Evolutionary conservation across 768 basidiomycete species (phyloP), one percentile per base, ranked within the genome.

Genomic region (Leccinum disarticulatum): DNA sequence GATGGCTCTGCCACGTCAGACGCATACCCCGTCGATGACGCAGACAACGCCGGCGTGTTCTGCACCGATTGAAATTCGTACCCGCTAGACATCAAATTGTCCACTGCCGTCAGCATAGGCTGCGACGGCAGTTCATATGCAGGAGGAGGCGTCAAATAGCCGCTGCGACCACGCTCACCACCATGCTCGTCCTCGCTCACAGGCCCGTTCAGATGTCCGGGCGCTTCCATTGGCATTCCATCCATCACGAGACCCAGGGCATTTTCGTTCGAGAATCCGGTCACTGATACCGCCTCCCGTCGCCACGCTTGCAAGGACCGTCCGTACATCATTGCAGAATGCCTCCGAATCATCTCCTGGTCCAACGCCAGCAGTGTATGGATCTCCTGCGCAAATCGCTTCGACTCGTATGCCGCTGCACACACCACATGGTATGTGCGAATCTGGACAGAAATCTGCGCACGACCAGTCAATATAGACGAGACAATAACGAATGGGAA

Each of bases 351-450:
- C 28, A 60, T 59, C 53, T 63, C 62, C 22, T 62, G 59, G 13
- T 70, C 70, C 59, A 68, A 43, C 1, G 54, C 25, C 13, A 69
- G 30, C 2, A 65, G 19, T 28, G 65, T 57, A 7, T 67, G 65
- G 17, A 54, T 61, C n/a, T 71, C 69, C 4, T 67, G 58, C 11
- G 59, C 64, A 28, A 59, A 60, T 28, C 67, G 64, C 46, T 36
- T 69, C 38, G 70, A 67, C 33, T 72, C 69, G 17, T 50, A 53
- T 30, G 59, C 78, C 5, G 77, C 75, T 15, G 69, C 72, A 52
- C 81, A 75, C 6, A 86, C 76, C 56, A 81, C 76, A 59, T 80
- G 80, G 54, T 84, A 75, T 15, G 81, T 83, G n/a, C 83, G 78
- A 49, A 85, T 76, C 57, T 84, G 81, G 43, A 83, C 75, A 9